A percentile compares a stretch with the other conserved stretches of the same genome.
phyloP scores from a whole-genome alignment of 2,329 filamentous ascomycete species.

The Ambrosiella xylebori region DNA sequence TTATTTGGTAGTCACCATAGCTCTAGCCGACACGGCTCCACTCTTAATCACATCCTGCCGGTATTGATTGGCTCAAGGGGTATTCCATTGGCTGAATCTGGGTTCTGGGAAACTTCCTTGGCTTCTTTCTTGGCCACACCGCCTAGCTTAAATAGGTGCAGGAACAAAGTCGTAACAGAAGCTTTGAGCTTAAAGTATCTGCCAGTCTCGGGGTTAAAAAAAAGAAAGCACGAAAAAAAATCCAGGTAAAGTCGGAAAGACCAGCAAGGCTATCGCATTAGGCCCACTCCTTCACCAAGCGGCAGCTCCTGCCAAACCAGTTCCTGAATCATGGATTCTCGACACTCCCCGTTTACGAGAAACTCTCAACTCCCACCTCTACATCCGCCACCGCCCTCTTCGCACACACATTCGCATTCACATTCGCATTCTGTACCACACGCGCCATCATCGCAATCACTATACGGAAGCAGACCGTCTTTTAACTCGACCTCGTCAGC shows the following conservation, averaged over 20 bases:
- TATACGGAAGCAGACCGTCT: neutral
- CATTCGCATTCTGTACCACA: slow-evolving; percentile 3
- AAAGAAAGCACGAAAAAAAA: neutral
- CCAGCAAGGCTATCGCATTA: slow-evolving; percentile 1
- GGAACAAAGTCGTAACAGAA: neutral
- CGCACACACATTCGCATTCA: slow-evolving; percentile 1
- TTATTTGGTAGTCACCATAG: neutral
- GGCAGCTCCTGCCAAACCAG: neutral
- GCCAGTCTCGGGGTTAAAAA: neutral
- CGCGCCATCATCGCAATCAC: neutral
- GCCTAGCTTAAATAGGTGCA: neutral
- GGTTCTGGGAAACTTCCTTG: neutral
- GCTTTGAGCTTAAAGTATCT: too few species aligned
- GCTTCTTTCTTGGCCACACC: neutral
- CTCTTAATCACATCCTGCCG: slow-evolving; percentile 1
- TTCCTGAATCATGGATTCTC: slow-evolving; percentile 10
- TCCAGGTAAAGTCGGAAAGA: neutral
- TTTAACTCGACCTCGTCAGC: neutral
- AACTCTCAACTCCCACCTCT: slow-evolving; percentile 6
- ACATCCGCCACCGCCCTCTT: slow-evolving; percentile 7
- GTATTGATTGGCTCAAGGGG: neutral
- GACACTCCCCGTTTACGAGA: slow-evolving; percentile 9
- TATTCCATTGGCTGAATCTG: neutral
- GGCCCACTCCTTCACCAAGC: neutral
- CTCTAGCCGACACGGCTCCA: neutral